Evolutionary conservation across 176 grass and related monocot genomes (phyloP), one percentile per base, ranked within the genome.

Genomic region (Luzula sylvatica): DNA sequence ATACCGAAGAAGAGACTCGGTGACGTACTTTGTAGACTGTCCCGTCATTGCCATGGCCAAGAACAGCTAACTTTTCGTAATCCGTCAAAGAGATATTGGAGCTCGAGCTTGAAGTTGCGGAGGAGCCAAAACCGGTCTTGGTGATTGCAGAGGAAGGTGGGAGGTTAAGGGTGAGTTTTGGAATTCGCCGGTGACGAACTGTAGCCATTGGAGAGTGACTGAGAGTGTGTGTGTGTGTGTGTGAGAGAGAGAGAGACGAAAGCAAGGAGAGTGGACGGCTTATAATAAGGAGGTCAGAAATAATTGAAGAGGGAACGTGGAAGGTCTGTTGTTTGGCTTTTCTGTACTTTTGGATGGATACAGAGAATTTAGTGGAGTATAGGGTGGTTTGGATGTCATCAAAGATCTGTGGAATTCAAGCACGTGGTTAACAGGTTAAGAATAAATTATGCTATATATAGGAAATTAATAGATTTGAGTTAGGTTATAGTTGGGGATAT

Each of bases 21-120:
- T 87, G 82, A 21, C 78, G 75, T 46, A 73, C 87, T 63, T 59
- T 87, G 67, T 82, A 82, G 7, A 94, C 87, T 4, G 78, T 94
- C 22, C 87, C 87, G 30, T 82, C 87, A 65, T 94, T 94, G 17
- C 87, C 87, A 38, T 94, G 87, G 17, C 82, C 87, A 25, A 94
- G 87, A 2, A 87, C 82, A 6, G 74, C 76, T 56, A 94, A 22
- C 42, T 64, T 63, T 55, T 94, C 87, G 63, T 79, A 82, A 58
- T 94, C 87, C 42, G 85, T 68, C 54, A 64, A 71, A 8, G 48
- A 49, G 47, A 49, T 57, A 19, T 72, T 5, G 6, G 38, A 65
- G 42, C 62, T 13, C 13, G 48, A 55, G 52, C 65, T 21, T 11
- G 73, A 53, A 23, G 56, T 17, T 19, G 71, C 0, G 71, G 70